Base-by-base conservation (phyloP, 768 basidiomycete species). In the Xerocomellus intermedius region DNA sequence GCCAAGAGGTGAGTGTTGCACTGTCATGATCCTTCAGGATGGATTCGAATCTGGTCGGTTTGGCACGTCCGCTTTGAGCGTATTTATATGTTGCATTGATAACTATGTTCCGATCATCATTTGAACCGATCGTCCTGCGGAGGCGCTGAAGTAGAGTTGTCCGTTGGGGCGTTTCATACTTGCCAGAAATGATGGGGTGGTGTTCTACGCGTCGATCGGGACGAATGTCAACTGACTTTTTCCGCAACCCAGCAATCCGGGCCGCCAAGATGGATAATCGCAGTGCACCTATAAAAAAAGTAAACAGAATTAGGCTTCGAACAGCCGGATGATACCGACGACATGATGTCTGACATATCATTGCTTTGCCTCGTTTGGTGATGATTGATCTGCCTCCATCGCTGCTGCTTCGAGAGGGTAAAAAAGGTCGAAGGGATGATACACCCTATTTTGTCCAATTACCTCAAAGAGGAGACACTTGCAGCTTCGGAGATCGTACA, bases 11-110 rank as follows among this genome's bases (percentile, higher is more conserved):
- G 48, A 51, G 26, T 48, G 57, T 30, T 59, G 55, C 3, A 59
- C 63, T 22, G 57, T 65, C 63, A 65, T 65, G 42, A n/a, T 55
- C 3, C 47, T 48, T 37, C 28, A 42, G 42, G 33, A 30, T 26
- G 51, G 55, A 9, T n/a, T 47, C 17, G 28, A 37, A 8, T 39
- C 49, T 56, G 48, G 24, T 26, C 37, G 16, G 44, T 17, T 48
- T 24, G 33, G 8, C 38, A 19, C 30, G 28, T 8, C 50, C 2
- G 21, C 5, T 24, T 37, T 48, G 30, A 13, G 7, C 19, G 7
- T 5, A 8, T 35, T 46, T 61, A 61, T 52, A 52, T 24, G 13
- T 21, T 22, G 10, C 46, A 16, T 35, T 26, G 42, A 24, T 2
- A 33, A 30, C 47, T 26, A 35, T 16, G 16, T 46, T 3, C 47